Conservation (phyloP, 441 rosid species). For the Manihot esculenta region DNA sequence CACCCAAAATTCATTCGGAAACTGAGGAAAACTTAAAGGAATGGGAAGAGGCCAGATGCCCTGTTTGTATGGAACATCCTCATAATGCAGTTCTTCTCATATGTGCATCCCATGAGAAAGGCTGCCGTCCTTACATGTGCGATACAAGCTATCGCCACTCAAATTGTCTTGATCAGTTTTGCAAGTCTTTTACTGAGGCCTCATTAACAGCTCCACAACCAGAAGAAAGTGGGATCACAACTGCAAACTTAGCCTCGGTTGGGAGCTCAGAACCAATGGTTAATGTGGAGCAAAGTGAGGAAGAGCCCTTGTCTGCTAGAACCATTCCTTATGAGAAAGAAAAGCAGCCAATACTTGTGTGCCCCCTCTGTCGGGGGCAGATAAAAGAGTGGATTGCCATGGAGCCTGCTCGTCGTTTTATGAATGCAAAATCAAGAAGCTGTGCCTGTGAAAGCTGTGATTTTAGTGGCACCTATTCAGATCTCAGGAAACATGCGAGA, state of each 20-base stretch:
- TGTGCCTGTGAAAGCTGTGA: slow-evolving; percentile 91
- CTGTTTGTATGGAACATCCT: slow-evolving; percentile 86
- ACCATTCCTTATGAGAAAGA: slow-evolving; percentile 40
- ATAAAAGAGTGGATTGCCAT: slow-evolving; percentile 75
- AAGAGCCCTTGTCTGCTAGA: slow-evolving; percentile 29
- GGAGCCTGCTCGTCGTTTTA: slow-evolving; percentile 72
- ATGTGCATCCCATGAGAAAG: slow-evolving; percentile 72
- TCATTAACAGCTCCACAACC: slow-evolving; percentile 29
- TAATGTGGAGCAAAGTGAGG: slow-evolving; percentile 38
- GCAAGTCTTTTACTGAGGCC: slow-evolving; percentile 58
- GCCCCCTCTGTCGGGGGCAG: slow-evolving; percentile 91
- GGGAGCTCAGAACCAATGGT: slow-evolving; percentile 37
- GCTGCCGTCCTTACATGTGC: slow-evolving; percentile 81
- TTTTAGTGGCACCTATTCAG: slow-evolving; percentile 70
- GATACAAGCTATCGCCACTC: slow-evolving; percentile 86
- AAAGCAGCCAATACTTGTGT: slow-evolving; percentile 50
- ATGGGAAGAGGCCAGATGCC: slow-evolving; percentile 81
- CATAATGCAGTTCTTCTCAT: slow-evolving; percentile 76
- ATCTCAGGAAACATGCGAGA: slow-evolving; percentile 95
- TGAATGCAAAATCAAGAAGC: slow-evolving; percentile 83
- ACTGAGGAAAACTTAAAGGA: slow-evolving; percentile 50
- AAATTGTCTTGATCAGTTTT: slow-evolving; percentile 74
- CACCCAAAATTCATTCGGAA: slow-evolving; percentile 40
- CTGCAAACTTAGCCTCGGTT: slow-evolving; percentile 25
- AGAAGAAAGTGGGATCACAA: slow-evolving; percentile 33